These are phyloP conservation scores for Podila epicladia DNA, from an alignment of 192 early-diverging fungal genomes.

Conservation along the genomic window DNA sequence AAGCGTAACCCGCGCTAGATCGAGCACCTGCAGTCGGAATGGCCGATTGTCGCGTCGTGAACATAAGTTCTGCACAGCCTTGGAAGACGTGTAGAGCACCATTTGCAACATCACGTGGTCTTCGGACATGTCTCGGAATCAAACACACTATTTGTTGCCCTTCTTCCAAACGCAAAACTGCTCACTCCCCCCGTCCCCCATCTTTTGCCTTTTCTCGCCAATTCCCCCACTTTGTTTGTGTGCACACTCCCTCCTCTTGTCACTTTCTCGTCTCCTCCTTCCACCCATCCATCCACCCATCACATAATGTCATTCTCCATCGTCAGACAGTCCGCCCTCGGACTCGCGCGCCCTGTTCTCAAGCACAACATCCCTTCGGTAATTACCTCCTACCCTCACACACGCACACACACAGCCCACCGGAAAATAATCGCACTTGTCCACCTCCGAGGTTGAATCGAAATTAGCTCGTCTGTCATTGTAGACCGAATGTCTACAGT, in stretches of 20 bases:
- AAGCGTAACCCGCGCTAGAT: too few species aligned
- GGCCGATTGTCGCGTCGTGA: too few species aligned
- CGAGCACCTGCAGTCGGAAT: too few species aligned
- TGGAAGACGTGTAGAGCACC: too few species aligned
- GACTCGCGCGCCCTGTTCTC: constrained; percentile 45
- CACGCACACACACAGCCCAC: not conserved
- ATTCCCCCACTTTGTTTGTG: constrained; percentile 1
- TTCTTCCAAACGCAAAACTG: not conserved
- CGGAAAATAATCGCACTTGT: too few species aligned
- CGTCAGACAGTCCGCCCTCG: constrained; percentile 42
- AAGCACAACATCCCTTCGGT: constrained; percentile 50
- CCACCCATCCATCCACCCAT: not conserved
- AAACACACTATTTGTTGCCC: not conserved
- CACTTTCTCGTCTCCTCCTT: not conserved
- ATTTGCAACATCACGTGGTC: not conserved
- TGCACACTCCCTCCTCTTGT: constrained; percentile 6
- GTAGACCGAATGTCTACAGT: too few species aligned
- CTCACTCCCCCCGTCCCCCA: constrained; percentile 2
- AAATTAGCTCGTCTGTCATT: too few species aligned
- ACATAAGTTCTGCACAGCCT: too few species aligned
- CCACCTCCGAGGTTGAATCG: too few species aligned
- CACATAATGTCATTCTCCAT: constrained; percentile 43
- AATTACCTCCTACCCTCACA: constrained; percentile 5
- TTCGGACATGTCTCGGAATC: not conserved
- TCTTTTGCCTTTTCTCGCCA: not conserved